Base-by-base conservation (phyloP, 1,284 basidiomycete species). In the Meira nashicola region DNA sequence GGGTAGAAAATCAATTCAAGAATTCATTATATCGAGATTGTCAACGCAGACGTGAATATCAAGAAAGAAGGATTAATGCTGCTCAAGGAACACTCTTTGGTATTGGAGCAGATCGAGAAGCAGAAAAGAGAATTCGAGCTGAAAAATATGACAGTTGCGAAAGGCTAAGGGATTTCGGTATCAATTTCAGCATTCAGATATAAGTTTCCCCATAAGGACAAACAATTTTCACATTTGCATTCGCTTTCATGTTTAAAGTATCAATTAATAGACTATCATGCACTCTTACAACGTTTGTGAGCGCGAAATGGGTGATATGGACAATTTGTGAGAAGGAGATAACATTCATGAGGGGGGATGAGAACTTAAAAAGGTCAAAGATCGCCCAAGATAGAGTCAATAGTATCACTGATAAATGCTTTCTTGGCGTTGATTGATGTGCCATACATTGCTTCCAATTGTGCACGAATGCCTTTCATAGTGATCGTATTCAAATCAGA, bases 131-230 rank as follows among this genome's bases (percentile, higher is more conserved):
- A 61, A 77, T 77, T 48, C 50, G 48, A 54, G 44, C 48, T 1
- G 74, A 77, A 52, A 65, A 65, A 11, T 73, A 73, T 60, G 70
- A 71, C 37, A 68, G 70, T 37, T 77, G 74, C 54, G 73, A 77
- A 54, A 68, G 70, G 54, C 64, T 77, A 47, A 60, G 66, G 21
- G 60, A 60, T n/a, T 71, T 72, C 44, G 69, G 69, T 38, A 65
- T 73, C 44, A 38, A 66, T 55, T 61, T 70, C 51, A 65, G 57
- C 25, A 12, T 39, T 15, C 38, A 23, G 23, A 43, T 54, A n/a
- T 54, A 39, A 43, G 6, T 23, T 12, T 5, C n/a, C n/a, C n/a
- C n/a, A n/a, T n/a, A n/a, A n/a, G n/a, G n/a, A n/a, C n/a, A 48
- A 19, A 43, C 11, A 3, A 15, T 43, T 15, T 6, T 43, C 14